Evolutionary conservation across 2,329 filamentous ascomycete species (phyloP), one percentile per base, ranked within the genome.

Genomic region (Penicillium capsulatum): DNA sequence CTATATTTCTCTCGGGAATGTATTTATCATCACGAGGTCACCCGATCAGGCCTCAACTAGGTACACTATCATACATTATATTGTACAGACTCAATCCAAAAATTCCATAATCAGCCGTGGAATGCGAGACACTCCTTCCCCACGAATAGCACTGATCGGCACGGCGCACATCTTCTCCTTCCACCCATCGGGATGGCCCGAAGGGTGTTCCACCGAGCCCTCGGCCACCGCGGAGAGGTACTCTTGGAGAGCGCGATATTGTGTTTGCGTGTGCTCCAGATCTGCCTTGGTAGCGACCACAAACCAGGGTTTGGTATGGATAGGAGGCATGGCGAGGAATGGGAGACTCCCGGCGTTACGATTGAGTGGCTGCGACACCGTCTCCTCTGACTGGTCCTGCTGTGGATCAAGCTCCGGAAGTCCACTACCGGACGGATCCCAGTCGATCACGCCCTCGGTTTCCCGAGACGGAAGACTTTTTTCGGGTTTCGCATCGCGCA

Each of bases 251-350:
- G 69, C 66, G 24, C 64, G 66, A 61, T 87, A 98, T 59, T 92
- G 94, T 16, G 80, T 76, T 61, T 89, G 78, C 2, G 92, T 94
- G 3, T 76, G 77, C 3, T 82, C 79, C 38, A 94, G 63, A 61
- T 97, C 91, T 1, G 87, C 90, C 67, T 97, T 97, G 14, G 90
- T 96, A 1, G 87, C 91, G 30, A 96, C 81, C 4, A 96, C 90
- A 57, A 94, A 92, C 92, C 92, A 98, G 1, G 92, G 90, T 69
- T 98, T 98, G 22, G 79, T 79, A n/a, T 86, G 85, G 50, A 97
- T 94, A 28, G 84, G 80, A n/a, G 86, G 73, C 8, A 77, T 67
- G 16, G 65, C 64, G 22, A 76, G 63, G 16, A 67, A 72, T 28
- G 70, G 72, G 14, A 79, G 64, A 24, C 40, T 7, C 47, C 37